Evolutionary conservation across 768 basidiomycete genomes (phyloP).

Genomic region (Lactarius indigo): DNA sequence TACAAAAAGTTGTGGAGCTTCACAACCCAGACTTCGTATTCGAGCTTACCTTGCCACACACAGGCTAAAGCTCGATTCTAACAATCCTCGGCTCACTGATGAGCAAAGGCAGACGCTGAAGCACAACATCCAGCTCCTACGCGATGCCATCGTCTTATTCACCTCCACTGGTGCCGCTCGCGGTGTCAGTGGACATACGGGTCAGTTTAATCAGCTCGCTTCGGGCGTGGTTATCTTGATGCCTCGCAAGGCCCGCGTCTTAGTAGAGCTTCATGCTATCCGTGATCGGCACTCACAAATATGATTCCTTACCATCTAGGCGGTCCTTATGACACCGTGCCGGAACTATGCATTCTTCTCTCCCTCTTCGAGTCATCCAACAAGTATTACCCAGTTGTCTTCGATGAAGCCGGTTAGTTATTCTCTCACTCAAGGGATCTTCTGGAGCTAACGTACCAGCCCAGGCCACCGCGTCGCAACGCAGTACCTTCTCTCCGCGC

Average conservation of each 20-base stretch:
- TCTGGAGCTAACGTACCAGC: constrained; percentile 14
- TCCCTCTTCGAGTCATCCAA: constrained; percentile 64
- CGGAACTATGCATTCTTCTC: constrained; percentile 78
- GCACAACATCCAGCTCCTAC: constrained; percentile 73
- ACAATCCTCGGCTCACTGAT: constrained; percentile 54
- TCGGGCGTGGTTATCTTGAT: background rate
- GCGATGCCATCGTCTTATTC: constrained; percentile 83
- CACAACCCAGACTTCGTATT: too few species aligned
- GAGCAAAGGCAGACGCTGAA: constrained; percentile 58
- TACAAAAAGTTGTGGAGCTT: constrained; percentile 20
- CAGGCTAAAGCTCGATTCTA: constrained; percentile 72
- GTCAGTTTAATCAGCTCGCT: constrained; percentile 33
- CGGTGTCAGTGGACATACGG: constrained; percentile 85
- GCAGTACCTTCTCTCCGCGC: constrained; percentile 78
- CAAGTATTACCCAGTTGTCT: constrained; percentile 64
- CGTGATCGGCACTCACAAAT: background rate
- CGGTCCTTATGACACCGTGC: constrained; percentile 62
- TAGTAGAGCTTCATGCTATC: background rate
- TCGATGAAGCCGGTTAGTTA: constrained; percentile 76
- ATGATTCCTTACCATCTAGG: constrained; percentile 27
- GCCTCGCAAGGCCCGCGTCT: background rate
- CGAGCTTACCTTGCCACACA: background rate
- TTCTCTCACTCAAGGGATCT: background rate
- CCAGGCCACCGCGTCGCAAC: constrained; percentile 87
- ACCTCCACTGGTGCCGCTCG: constrained; percentile 83